Percentiles rank a stretch among this genome's conserved stretches.
Evolutionary conservation across 2,329 filamentous ascomycete species (phyloP).

Genomic region (Curvularia lunata): DNA sequence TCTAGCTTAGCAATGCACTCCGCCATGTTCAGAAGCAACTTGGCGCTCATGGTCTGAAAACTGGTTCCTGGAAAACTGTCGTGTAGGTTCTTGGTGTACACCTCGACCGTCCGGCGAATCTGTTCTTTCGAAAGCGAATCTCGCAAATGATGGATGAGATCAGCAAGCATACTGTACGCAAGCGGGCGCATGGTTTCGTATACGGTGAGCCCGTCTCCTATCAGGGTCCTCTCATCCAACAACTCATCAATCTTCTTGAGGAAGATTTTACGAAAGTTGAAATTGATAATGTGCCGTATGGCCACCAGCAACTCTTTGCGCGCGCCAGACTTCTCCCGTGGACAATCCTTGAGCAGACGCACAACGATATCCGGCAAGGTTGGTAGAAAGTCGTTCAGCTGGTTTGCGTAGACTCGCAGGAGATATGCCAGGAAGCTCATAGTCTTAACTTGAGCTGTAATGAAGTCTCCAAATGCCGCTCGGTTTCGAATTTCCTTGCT

Average conservation of each 20-base stretch:
- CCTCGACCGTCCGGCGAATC: constrained; percentile 93
- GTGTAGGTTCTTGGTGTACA: constrained; percentile 95
- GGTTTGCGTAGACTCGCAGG: constrained; percentile 83
- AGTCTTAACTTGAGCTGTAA: constrained; percentile 97
- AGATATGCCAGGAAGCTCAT: constrained; percentile 98
- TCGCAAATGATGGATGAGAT: constrained; percentile 95
- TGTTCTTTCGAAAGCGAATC: constrained; percentile 88
- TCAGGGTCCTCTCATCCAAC: constrained; percentile 89
- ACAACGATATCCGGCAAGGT: constrained; percentile 89
- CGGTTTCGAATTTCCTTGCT: constrained; percentile 93
- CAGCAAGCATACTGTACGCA: constrained; percentile 97
- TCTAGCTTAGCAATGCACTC: constrained; percentile 95
- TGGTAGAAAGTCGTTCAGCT: constrained; percentile 85
- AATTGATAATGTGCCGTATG: constrained; percentile 98
- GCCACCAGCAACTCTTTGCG: constrained; percentile 95
- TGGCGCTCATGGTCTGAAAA: constrained; percentile 99
- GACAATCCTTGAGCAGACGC: constrained; percentile 88
- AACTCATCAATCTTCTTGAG: constrained; percentile 93
- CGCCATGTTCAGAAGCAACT: constrained; percentile 95
- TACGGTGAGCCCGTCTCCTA: constrained; percentile 93
- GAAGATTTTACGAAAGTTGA: constrained; percentile 96
- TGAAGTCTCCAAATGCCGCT: constrained; percentile 94
- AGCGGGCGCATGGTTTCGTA: constrained; percentile 95
- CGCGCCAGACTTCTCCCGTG: constrained; percentile 89
- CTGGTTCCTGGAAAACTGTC: constrained; percentile 97